phyloP scores from a whole-genome alignment of 345 rosid genomes.

The Citrus sp. region DNA sequence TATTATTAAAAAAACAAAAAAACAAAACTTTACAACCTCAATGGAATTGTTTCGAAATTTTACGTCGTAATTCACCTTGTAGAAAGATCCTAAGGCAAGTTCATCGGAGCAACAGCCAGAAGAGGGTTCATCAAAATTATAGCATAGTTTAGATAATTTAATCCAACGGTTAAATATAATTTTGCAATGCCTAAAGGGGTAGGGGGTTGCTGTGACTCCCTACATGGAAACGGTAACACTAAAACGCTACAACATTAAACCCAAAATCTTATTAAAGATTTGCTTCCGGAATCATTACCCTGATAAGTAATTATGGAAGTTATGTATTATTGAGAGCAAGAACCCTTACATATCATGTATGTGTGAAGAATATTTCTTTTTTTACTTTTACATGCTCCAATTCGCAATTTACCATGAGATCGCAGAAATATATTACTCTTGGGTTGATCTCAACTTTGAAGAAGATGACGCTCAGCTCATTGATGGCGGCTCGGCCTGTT shows the following conservation, averaged over 20 bases:
- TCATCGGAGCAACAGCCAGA: background rate
- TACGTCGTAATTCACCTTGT: background rate
- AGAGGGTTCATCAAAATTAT: background rate
- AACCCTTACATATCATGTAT: background rate
- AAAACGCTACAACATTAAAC: background rate
- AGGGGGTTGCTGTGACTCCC: background rate
- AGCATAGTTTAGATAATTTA: too few species aligned
- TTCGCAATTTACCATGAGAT: background rate
- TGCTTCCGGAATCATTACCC: background rate
- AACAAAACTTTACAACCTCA: background rate
- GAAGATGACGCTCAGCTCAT: conserved; percentile 26
- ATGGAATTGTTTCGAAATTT: background rate
- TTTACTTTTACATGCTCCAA: background rate
- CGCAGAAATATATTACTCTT: background rate
- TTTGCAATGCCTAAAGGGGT: background rate
- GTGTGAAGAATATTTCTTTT: background rate
- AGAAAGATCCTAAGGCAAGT: background rate
- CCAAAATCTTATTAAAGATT: background rate
- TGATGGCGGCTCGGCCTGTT: conserved; percentile 22
- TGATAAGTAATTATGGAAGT: background rate
- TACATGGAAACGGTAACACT: background rate
- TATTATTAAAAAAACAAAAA: too few species aligned
- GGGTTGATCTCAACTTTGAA: conserved; percentile 1
- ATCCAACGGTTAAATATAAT: background rate
- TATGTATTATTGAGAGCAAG: background rate